Evolutionary conservation across 495 filamentous ascomycete species (phyloP).

Genomic region (Penicillium silybi): DNA sequence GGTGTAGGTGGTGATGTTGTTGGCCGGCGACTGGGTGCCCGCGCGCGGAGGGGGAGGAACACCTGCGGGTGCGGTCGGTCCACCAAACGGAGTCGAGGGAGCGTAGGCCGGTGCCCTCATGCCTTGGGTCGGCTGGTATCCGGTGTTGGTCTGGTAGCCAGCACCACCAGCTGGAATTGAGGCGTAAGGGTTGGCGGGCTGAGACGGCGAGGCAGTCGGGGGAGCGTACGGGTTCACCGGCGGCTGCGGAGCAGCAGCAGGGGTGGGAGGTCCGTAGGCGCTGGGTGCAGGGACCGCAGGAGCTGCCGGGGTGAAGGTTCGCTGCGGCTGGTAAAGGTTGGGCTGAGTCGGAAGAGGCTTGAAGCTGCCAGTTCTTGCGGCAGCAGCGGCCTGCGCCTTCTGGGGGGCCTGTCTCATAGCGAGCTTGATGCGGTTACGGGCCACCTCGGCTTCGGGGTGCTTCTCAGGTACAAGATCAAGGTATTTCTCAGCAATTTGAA

Average conservation of each 20-base stretch:
- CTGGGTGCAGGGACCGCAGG: constrained; percentile 31
- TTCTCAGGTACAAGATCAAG: constrained; percentile 80
- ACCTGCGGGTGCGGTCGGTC: constrained; percentile 33
- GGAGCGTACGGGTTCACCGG: constrained; percentile 31
- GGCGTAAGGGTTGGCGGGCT: constrained; percentile 59
- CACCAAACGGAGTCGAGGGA: constrained; percentile 39
- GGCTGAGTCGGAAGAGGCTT: constrained; percentile 41
- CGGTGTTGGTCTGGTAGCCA: constrained; percentile 31
- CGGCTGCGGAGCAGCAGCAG: constrained; percentile 11
- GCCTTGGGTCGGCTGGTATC: constrained; percentile 50
- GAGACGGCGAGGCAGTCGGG: constrained; percentile 29
- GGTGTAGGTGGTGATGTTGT: constrained; percentile 56
- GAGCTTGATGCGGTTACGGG: constrained; percentile 79
- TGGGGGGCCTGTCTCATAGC: constrained; percentile 68
- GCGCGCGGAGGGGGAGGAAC: constrained; percentile 58
- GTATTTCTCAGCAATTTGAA: constrained; percentile 85
- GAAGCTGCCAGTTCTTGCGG: constrained; percentile 18
- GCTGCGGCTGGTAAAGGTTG: constrained; percentile 37
- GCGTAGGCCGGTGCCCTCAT: constrained; percentile 24
- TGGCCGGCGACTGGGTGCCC: constrained; percentile 56
- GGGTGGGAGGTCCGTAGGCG: constrained; percentile 32
- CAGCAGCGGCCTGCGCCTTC: constrained; percentile 25
- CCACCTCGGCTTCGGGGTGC: constrained; percentile 85
- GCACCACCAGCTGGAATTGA: constrained; percentile 35
- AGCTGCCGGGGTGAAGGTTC: constrained; percentile 31